A percentile compares a stretch with the other conserved stretches of the same genome.
Evolutionary conservation across 495 filamentous ascomycete genomes (phyloP).

Genomic region (Pseudevernia furfuracea): DNA sequence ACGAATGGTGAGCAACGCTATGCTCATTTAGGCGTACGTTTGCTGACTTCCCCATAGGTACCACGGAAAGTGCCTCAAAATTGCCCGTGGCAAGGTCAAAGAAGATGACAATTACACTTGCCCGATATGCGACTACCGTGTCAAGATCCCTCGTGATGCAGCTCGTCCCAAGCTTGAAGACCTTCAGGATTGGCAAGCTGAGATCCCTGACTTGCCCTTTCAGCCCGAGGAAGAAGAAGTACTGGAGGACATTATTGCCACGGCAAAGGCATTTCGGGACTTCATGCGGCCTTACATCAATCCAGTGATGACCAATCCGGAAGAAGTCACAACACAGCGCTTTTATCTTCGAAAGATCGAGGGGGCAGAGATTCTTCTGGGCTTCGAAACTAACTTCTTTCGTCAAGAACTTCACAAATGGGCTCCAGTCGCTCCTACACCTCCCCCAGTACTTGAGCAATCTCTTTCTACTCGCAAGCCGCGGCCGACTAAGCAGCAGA

Average conservation of each 20-base stretch:
- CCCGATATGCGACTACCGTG: conserved; percentile 94
- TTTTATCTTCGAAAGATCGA: conserved; percentile 99
- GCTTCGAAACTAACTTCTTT: conserved; percentile 95
- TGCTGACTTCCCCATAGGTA: conserved; percentile 54
- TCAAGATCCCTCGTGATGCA: conserved; percentile 97
- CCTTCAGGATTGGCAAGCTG: conserved; percentile 76
- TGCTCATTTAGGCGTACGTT: neutral
- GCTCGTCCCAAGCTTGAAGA: conserved; percentile 94
- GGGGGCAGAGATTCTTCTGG: conserved; percentile 87
- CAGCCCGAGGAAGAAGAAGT: conserved; percentile 91
- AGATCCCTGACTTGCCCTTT: conserved; percentile 78
- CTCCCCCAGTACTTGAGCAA: conserved; percentile 70
- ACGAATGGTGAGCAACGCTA: conserved; percentile 70
- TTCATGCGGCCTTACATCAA: conserved; percentile 77
- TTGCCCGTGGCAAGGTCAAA: conserved; percentile 93
- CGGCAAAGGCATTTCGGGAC: conserved; percentile 74
- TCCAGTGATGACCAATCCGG: conserved; percentile 66
- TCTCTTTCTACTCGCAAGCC: conserved; percentile 96
- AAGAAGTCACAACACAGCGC: conserved; percentile 82
- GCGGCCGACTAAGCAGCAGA: conserved; percentile 93
- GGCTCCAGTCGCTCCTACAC: conserved; percentile 81
- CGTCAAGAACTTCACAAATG: conserved; percentile 92
- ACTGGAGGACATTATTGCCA: conserved; percentile 73
- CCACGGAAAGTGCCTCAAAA: conserved; percentile 97
- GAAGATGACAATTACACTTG: conserved; percentile 98